phyloP scores from a whole-genome alignment of 805 yeast species.

The Candida patagonica region DNA sequence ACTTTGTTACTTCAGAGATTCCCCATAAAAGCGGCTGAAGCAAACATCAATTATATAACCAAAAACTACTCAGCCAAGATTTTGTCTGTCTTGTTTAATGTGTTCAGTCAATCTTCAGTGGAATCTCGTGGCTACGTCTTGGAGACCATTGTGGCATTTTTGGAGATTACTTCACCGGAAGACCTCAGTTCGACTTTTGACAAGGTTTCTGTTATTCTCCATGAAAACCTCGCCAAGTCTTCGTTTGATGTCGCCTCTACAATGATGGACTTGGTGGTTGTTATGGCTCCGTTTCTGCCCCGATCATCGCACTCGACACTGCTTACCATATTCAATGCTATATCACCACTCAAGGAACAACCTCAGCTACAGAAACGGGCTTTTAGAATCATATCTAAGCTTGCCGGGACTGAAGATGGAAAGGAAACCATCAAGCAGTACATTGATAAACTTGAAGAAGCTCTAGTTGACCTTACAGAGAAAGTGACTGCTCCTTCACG shows the following conservation, averaged over 20 bases:
- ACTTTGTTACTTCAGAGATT: conserved; percentile 51
- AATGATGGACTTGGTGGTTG: conserved; percentile 83
- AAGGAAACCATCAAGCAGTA: conserved; percentile 42
- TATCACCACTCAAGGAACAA: conserved; percentile 44
- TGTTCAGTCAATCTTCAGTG: conserved; percentile 80
- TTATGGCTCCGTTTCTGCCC: conserved; percentile 81
- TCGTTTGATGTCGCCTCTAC: conserved; percentile 35
- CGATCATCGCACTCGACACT: conserved; percentile 58
- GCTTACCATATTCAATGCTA: conserved; percentile 64
- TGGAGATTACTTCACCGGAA: conserved; percentile 55
- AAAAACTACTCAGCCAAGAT: conserved; percentile 52
- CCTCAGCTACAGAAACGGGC: conserved; percentile 81
- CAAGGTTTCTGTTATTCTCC: conserved; percentile 73
- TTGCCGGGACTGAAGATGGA: conserved; percentile 65
- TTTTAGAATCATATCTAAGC: conserved; percentile 54
- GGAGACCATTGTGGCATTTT: conserved; percentile 76
- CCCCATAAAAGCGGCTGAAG: conserved; percentile 44
- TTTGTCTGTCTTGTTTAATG: conserved; percentile 81
- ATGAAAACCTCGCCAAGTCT: conserved; percentile 61
- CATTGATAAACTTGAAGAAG: conserved; percentile 48
- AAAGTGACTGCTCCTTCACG: conserved; percentile 64
- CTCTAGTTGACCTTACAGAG: conserved; percentile 37
- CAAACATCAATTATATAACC: conserved; percentile 54
- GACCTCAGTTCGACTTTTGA: conserved; percentile 72
- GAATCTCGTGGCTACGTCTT: conserved; percentile 76